Conservation (phyloP, 2,329 filamentous ascomycete genomes). For the Alternaria sp. region DNA sequence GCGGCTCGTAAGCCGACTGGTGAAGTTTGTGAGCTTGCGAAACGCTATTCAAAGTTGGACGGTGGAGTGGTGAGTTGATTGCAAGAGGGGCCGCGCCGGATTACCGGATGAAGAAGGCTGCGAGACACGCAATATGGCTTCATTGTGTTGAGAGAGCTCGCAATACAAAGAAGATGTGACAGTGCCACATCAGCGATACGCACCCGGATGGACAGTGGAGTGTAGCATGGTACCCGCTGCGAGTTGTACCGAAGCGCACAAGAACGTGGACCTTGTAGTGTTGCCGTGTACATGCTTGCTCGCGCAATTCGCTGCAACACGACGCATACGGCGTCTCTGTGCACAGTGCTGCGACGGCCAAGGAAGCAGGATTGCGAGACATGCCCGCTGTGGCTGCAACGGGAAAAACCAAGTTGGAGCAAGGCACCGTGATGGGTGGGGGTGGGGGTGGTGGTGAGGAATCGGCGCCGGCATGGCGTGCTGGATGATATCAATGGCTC, state of each 20-base stretch:
- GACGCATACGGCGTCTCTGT: slow-evolving; percentile 1
- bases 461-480: slow-evolving; percentile 44
- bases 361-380: slow-evolving; percentile 17
- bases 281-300: slow-evolving; percentile 20
- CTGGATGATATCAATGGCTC: slow-evolving; percentile 42
- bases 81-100: slow-evolving; percentile 27
- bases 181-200: slow-evolving; percentile 30
- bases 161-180: slow-evolving; percentile 21
- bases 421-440: slow-evolving; percentile 35
- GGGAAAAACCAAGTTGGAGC: slow-evolving; percentile 28
- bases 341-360: slow-evolving; percentile 28
- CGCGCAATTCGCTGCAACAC: slow-evolving; percentile 37
- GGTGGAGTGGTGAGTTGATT: slow-evolving; percentile 18
- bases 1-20: slow-evolving; percentile 30
- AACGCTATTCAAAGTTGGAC: slow-evolving; percentile 13
- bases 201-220: slow-evolving; percentile 29
- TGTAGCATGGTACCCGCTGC: slow-evolving; percentile 29
- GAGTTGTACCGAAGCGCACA: slow-evolving; percentile 22
- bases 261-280: slow-evolving; percentile 37
- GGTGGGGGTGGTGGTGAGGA: slow-evolving; percentile 29
- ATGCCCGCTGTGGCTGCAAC: slow-evolving; percentile 24
- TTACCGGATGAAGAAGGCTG: slow-evolving; percentile 25
- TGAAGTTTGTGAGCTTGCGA: slow-evolving; percentile 26
- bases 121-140: slow-evolving; percentile 33
- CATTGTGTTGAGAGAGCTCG: slow-evolving; percentile 31